Conservation (phyloP, 75 land plant genomes). For the Cryptomeria japonica region DNA sequence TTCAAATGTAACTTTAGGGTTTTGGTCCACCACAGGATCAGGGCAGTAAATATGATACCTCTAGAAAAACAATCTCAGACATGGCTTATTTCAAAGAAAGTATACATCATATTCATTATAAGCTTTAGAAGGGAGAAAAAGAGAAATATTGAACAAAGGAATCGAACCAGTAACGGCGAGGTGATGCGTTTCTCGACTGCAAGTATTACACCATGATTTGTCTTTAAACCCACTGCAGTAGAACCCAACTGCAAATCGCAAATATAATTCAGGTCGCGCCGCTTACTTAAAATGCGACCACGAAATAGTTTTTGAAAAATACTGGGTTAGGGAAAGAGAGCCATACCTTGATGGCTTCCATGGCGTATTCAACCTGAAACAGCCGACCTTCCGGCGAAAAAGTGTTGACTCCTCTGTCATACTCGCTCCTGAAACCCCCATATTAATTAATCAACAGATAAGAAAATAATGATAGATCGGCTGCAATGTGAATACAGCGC, state of each 20-base stretch:
- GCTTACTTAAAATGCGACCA: background rate
- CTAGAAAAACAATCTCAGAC: background rate
- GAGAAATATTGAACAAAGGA: background rate
- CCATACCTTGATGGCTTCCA: slow-evolving; percentile 91
- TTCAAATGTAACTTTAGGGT: background rate
- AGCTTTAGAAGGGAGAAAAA: background rate
- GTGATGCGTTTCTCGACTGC: slow-evolving; percentile 97
- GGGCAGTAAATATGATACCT: background rate
- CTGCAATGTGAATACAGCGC: background rate
- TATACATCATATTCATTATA: background rate
- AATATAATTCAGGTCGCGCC: background rate
- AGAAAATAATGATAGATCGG: background rate
- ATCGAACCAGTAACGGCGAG: slow-evolving; percentile 76
- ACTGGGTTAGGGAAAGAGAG: background rate
- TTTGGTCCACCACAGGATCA: background rate
- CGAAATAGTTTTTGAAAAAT: background rate
- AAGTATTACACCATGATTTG: slow-evolving; percentile 87
- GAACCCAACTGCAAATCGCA: slow-evolving; percentile 77
- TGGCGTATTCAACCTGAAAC: slow-evolving; percentile 94
- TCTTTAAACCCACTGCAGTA: slow-evolving; percentile 93
- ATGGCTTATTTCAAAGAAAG: background rate
- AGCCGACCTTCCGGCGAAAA: slow-evolving; percentile 91
- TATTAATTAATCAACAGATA: background rate
- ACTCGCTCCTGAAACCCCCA: slow-evolving; percentile 72
- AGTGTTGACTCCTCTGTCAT: slow-evolving; percentile 92